Base-by-base conservation (phyloP, 176 grass and related monocot species). In the Musa troglodytarum region DNA sequence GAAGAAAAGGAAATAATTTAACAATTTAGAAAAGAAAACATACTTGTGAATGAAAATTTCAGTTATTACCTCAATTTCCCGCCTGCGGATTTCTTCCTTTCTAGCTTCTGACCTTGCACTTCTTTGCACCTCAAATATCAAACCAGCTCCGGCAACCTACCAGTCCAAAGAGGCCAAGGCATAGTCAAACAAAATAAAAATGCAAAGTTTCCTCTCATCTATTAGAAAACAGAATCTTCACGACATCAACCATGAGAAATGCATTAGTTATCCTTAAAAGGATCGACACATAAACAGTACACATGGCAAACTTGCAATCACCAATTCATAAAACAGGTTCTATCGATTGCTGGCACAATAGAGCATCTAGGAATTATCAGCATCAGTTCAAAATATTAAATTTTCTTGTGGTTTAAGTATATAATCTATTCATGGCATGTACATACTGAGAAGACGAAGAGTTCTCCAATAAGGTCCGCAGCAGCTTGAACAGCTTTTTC, bases 91-190 rank as follows among this genome's bases (percentile, higher is more conserved):
- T 87, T 94, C 90, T 80, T 99, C 95, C 69, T 94, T 98, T 78
- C 90, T 99, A 72, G 90, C 88, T 83, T 99, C 95, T 49, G 95
- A 99, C 67, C 95, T 87, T 76, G 95, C 90, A 61, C 81, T 91
- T 87, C 95, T 91, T 64, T 99, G 95, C 34, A 99, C 95, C 82
- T 94, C 90, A 84, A 98, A 94, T 59, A 94, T 89, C 75, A 98
- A 84, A 76, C 88, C 95, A 53, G 78, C 86, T 53, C 89, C 90
- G 68, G 82, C 95, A 17, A 98, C 95, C 95, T 99, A 86, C 57
- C 69, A 77, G 12, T 8, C 79, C 28, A 68, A 81, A 72, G 34
- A 73, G 52, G 54, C 12, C 55, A 79, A 52, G 63, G 22, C 34
- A 43, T 80, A 52, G 24, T 80, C 53, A 43, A 43, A 43, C 34